Evolutionary conservation across 2,329 filamentous ascomycete species (phyloP).

Genomic region (Penicillium sp.): DNA sequence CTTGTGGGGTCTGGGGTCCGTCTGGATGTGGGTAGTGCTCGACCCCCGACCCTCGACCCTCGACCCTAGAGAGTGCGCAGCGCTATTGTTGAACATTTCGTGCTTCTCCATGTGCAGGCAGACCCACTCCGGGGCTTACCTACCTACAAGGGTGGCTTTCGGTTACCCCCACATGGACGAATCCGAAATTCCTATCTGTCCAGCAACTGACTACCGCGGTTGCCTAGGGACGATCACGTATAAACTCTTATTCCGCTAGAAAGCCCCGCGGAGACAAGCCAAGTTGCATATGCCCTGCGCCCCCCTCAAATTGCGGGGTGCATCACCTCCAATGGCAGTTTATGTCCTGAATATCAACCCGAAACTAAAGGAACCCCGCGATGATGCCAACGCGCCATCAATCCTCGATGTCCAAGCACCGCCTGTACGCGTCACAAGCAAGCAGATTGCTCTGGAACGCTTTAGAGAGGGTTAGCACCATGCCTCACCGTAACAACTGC

Average conservation of each 20-base stretch:
- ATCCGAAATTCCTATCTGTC: slow-evolving; percentile 3
- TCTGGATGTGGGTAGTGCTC: not conserved
- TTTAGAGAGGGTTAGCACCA: not conserved
- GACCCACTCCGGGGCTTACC: not conserved
- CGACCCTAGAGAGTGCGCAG: not conserved
- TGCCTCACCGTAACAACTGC: not conserved
- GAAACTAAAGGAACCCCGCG: slow-evolving; percentile 5
- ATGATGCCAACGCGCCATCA: slow-evolving; percentile 2
- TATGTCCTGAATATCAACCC: not conserved
- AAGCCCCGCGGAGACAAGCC: slow-evolving; percentile 1
- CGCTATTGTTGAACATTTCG: not conserved
- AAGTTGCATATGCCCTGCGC: slow-evolving; percentile 4
- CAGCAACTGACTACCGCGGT: not conserved
- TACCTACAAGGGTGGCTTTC: not conserved
- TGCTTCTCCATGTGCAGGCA: not conserved
- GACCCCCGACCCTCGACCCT: not conserved
- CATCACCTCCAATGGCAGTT: slow-evolving; percentile 16
- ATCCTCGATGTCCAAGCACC: slow-evolving; percentile 5
- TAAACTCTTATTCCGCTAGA: no score
- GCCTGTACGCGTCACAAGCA: slow-evolving; percentile 1
- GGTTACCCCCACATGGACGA: slow-evolving; percentile 3
- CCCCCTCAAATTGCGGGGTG: slow-evolving; percentile 21
- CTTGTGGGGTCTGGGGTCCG: not conserved
- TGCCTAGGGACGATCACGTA: not conserved
- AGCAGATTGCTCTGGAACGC: slow-evolving; percentile 8